Conservation (phyloP, 371 early-diverging fungal species). For the Actinomucor elegans region DNA sequence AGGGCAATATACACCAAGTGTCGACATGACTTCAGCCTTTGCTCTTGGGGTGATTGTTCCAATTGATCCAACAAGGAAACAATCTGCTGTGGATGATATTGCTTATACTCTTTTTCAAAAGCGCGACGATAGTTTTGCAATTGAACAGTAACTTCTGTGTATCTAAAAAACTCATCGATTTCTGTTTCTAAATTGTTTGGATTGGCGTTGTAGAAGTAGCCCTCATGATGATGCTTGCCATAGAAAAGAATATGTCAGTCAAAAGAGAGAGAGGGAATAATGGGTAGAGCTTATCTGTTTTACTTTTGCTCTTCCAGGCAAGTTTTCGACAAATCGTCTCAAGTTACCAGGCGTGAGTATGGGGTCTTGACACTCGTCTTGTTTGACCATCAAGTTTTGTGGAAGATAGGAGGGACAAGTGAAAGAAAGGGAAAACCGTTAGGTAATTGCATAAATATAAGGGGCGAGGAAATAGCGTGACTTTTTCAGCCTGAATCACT, state of each 20-base stretch:
- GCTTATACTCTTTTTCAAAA: slow-evolving; percentile 27
- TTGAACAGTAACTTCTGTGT: slow-evolving; percentile 56
- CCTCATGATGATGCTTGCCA: slow-evolving; percentile 55
- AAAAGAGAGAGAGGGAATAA: neutral
- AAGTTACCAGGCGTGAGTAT: slow-evolving; percentile 34
- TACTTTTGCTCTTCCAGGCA: slow-evolving; percentile 37
- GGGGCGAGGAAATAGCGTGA: no score
- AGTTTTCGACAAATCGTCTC: slow-evolving; percentile 31
- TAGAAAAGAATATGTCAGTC: slow-evolving; percentile 19
- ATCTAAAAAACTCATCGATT: slow-evolving; percentile 75
- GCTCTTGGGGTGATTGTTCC: neutral
- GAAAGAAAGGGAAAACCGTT: neutral
- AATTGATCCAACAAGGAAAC: neutral
- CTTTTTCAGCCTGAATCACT: no score
- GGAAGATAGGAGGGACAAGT: neutral
- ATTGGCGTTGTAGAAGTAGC: slow-evolving; percentile 63
- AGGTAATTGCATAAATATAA: neutral
- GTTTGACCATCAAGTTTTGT: neutral
- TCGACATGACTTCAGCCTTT: neutral
- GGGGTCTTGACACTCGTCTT: slow-evolving; percentile 4
- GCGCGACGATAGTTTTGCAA: slow-evolving; percentile 43
- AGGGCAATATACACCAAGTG: neutral
- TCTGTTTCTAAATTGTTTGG: slow-evolving; percentile 60
- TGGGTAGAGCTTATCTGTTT: neutral
- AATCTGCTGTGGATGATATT: neutral